These are phyloP conservation scores for Tetrapyrgos nigripes DNA, from an alignment of 1,284 basidiomycete species.

Conservation along the genomic window DNA sequence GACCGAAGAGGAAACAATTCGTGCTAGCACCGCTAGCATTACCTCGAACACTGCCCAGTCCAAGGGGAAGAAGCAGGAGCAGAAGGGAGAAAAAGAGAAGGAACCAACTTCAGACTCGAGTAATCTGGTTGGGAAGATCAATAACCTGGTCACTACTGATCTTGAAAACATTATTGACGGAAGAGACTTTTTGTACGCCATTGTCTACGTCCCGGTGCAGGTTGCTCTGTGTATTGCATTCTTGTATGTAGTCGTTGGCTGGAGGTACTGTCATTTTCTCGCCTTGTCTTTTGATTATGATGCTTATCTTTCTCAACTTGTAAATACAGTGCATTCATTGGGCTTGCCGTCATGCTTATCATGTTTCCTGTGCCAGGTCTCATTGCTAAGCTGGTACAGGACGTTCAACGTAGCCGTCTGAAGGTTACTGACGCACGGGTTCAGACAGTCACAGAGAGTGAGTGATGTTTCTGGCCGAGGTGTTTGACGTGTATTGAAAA, in stretches of 20 bases:
- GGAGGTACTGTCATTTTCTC: slow-evolving; percentile 33
- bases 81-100: slow-evolving; percentile 2
- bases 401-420: slow-evolving; percentile 33
- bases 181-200: slow-evolving; percentile 44
- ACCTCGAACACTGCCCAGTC: slow-evolving; percentile 5
- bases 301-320: too few relatives aligned
- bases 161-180: slow-evolving; percentile 49
- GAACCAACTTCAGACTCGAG: slow-evolving; percentile 9
- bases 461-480: slow-evolving; percentile 16
- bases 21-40: slow-evolving; percentile 15
- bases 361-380: slow-evolving; percentile 60
- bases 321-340: slow-evolving; percentile 51
- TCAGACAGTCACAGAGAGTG: slow-evolving; percentile 58
- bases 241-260: slow-evolving; percentile 51
- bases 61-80: slow-evolving; percentile 4
- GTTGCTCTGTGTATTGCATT: slow-evolving; percentile 48
- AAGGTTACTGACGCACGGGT: slow-evolving; percentile 54
- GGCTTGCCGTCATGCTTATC: slow-evolving; percentile 57
- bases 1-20: slow-evolving; percentile 4
- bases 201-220: slow-evolving; percentile 52
- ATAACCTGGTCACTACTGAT: slow-evolving; percentile 30
- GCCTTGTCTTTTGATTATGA: background rate
- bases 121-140: slow-evolving; percentile 26
- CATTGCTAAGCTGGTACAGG: slow-evolving; percentile 43
- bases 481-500: background rate